Percentiles rank a stretch among this genome's conserved stretches.
These are phyloP conservation scores for Ascochyta lentis DNA, from an alignment of 2,329 filamentous ascomycete species.

Conservation along the genomic window DNA sequence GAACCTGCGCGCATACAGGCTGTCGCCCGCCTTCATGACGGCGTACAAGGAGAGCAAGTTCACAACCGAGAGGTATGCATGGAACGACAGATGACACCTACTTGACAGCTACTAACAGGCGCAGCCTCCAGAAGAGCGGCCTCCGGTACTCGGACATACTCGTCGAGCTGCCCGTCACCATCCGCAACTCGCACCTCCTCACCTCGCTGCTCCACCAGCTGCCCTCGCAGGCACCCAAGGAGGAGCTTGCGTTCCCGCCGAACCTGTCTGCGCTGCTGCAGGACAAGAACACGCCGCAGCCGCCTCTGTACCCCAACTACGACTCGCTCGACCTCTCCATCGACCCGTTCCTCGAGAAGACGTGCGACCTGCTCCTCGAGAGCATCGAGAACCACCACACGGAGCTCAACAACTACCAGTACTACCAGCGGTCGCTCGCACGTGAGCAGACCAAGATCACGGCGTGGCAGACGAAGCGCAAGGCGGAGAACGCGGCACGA, in stretches of 20 bases:
- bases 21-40: slow-evolving; percentile 85
- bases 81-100: slow-evolving; percentile 77
- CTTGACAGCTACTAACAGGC: slow-evolving; percentile 53
- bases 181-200: slow-evolving; percentile 97
- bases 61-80: slow-evolving; percentile 84
- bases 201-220: slow-evolving; percentile 95
- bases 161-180: slow-evolving; percentile 82
- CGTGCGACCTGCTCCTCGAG: slow-evolving; percentile 92
- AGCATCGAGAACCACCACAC: slow-evolving; percentile 98
- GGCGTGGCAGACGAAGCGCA: slow-evolving; percentile 95
- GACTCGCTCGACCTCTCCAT: slow-evolving; percentile 91
- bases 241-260: slow-evolving; percentile 75
- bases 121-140: slow-evolving; percentile 90
- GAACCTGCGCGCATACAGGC: slow-evolving; percentile 87
- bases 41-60: slow-evolving; percentile 98
- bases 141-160: slow-evolving; percentile 94
- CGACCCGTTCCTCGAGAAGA: slow-evolving; percentile 98
- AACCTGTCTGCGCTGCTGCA: slow-evolving; percentile 79
- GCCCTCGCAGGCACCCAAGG: slow-evolving; percentile 68
- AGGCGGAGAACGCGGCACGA: slow-evolving; percentile 89
- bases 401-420: slow-evolving; percentile 98
- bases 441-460: slow-evolving; percentile 97
- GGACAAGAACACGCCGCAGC: slow-evolving; percentile 63
- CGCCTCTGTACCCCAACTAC: slow-evolving; percentile 83
- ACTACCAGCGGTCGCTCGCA: slow-evolving; percentile 90